Evolutionary conservation across 1,284 basidiomycete genomes (phyloP).

Genomic region (Takashimella koratensis): DNA sequence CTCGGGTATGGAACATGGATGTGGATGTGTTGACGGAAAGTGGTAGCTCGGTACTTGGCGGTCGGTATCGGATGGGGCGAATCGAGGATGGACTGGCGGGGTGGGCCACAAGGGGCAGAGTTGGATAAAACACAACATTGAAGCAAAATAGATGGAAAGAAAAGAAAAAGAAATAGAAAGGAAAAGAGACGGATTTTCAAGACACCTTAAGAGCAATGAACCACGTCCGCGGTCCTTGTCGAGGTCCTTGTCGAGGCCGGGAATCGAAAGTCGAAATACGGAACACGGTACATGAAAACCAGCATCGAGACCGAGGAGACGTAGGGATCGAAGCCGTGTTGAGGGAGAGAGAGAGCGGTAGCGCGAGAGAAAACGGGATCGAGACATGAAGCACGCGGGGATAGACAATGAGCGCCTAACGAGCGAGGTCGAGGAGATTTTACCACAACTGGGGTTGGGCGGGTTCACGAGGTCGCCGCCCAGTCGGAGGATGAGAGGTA

Average conservation of each 20-base stretch:
- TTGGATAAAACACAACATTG: neutral
- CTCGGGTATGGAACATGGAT: neutral
- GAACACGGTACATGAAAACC: too few species aligned
- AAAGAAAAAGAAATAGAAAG: neutral
- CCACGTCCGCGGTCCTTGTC: neutral
- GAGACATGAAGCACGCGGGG: too few species aligned
- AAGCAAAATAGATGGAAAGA: neutral
- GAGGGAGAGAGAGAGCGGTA: too few species aligned
- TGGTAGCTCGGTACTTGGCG: constrained; percentile 2
- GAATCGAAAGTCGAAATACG: neutral
- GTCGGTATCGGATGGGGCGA: constrained; percentile 4
- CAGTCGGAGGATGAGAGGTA: too few species aligned
- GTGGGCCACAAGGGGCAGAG: neutral
- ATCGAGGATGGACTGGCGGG: constrained; percentile 2
- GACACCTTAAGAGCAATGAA: neutral
- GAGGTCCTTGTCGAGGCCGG: neutral
- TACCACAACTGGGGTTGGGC: too few species aligned
- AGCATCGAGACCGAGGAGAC: too few species aligned
- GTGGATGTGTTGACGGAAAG: constrained; percentile 4
- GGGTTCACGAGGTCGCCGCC: too few species aligned
- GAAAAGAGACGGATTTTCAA: neutral
- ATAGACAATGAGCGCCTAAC: too few species aligned
- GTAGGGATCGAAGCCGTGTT: too few species aligned
- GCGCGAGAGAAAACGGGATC: too few species aligned
- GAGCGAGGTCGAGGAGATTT: too few species aligned